A percentile compares a stretch with the other conserved stretches of the same genome.
phyloP scores from a whole-genome alignment of 2,329 filamentous ascomycete species.

The Fusarium palustre region DNA sequence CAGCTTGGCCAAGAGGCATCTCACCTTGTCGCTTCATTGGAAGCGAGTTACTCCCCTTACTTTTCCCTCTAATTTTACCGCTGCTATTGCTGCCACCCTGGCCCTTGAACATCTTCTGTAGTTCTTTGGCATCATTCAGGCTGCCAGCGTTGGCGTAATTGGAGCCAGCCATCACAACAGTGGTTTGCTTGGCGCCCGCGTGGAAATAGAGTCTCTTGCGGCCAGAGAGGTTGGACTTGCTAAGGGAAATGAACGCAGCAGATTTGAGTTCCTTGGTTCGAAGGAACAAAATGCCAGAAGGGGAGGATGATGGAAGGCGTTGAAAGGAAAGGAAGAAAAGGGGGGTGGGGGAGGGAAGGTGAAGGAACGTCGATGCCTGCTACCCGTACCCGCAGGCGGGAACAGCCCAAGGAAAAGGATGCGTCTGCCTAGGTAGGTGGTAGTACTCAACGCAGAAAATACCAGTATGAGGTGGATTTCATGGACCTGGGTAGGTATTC shows the following conservation, averaged over 20 bases:
- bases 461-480: not conserved
- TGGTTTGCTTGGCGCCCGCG: not conserved
- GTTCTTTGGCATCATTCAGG: conserved; percentile 46
- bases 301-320: not conserved
- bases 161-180: not conserved
- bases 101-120: conserved; percentile 43
- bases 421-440: not conserved
- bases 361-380: not conserved
- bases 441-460: not conserved
- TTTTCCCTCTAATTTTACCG: not conserved
- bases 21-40: conserved; percentile 27
- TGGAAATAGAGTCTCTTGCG: not conserved
- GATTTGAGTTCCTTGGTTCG: not conserved
- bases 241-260: not conserved
- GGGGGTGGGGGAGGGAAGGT: not conserved
- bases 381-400: not conserved
- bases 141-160: conserved; percentile 44
- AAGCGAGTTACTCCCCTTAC: not conserved
- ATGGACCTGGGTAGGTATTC: not conserved
- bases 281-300: not conserved
- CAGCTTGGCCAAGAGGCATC: not conserved
- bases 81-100: not conserved
- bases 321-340: conserved; percentile 5
- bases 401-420: not conserved
- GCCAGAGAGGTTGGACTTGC: not conserved